A percentile compares a stretch with the other conserved stretches of the same genome.
Evolutionary conservation across 2,329 filamentous ascomycete species (phyloP).

Genomic region (Xylariaceae sp.): DNA sequence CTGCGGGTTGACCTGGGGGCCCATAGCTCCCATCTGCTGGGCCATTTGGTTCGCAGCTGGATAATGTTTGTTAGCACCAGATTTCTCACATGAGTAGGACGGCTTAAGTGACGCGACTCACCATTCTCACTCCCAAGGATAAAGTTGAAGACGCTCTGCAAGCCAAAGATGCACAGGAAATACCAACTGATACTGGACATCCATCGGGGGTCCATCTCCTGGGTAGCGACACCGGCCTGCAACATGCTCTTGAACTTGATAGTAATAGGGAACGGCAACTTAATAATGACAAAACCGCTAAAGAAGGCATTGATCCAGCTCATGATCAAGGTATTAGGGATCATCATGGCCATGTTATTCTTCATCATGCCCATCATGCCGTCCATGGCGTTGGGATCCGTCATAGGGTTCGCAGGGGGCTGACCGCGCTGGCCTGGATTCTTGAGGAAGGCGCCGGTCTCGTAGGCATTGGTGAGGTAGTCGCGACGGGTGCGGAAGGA

Average conservation of each 20-base stretch:
- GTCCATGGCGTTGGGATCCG: constrained; percentile 94
- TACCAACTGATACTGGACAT: constrained; percentile 99
- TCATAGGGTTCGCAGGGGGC: constrained; percentile 88
- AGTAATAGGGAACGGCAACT: constrained; percentile 93
- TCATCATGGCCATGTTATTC: constrained; percentile 99
- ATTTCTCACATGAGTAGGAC: background rate
- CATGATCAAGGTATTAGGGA: constrained; percentile 98
- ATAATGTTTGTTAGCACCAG: constrained; percentile 29
- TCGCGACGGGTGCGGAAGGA: constrained; percentile 80
- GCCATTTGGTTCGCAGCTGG: constrained; percentile 86
- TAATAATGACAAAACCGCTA: constrained; percentile 97
- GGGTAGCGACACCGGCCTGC: constrained; percentile 91
- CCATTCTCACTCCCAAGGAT: constrained; percentile 93
- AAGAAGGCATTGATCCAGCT: constrained; percentile 99
- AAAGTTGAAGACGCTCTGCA: constrained; percentile 97
- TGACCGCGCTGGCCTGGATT: constrained; percentile 83
- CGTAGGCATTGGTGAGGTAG: constrained; percentile 73
- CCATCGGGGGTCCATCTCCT: constrained; percentile 95
- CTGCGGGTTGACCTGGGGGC: constrained; percentile 57
- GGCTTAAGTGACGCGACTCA: constrained; percentile 43
- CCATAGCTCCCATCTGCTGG: constrained; percentile 76
- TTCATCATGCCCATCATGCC: constrained; percentile 99
- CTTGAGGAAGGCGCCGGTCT: constrained; percentile 84
- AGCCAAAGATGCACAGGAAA: constrained; percentile 92
- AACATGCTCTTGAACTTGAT: constrained; percentile 99